A percentile compares a stretch with the other conserved stretches of the same genome.
Evolutionary conservation across 2,329 filamentous ascomycete genomes (phyloP).

Genomic region (Cucurbitaria berberidis): DNA sequence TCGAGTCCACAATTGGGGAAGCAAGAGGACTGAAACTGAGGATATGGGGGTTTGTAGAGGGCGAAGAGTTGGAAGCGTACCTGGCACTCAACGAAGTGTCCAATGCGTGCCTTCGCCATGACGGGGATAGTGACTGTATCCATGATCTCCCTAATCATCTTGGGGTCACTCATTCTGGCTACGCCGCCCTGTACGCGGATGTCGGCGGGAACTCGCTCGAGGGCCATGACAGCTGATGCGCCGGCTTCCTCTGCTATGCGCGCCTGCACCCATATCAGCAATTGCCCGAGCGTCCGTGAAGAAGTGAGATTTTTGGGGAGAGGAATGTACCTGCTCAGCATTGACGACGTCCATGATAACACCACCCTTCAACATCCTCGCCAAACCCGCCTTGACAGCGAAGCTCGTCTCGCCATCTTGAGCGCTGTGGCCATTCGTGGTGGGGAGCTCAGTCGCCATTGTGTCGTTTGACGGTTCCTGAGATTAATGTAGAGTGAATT

Average conservation of each 20-base stretch:
- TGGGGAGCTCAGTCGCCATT: constrained; percentile 58
- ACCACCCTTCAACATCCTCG: constrained; percentile 98
- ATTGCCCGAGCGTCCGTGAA: not conserved
- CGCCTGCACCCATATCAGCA: constrained; percentile 60
- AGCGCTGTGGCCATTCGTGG: constrained; percentile 51
- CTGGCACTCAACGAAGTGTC: constrained; percentile 97
- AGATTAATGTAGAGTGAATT: not conserved
- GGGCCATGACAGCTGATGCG: constrained; percentile 95
- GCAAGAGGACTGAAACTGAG: too few species aligned
- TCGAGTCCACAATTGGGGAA: too few species aligned
- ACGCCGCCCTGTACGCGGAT: constrained; percentile 93
- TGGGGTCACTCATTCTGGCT: constrained; percentile 93
- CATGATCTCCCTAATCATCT: constrained; percentile 96
- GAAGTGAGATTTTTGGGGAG: not conserved
- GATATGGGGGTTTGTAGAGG: too few species aligned
- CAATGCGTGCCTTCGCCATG: constrained; percentile 98
- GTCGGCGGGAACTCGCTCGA: constrained; percentile 96
- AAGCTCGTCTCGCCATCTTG: constrained; percentile 66
- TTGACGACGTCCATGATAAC: constrained; percentile 99
- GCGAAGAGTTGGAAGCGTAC: too few species aligned
- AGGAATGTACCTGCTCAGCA: constrained; percentile 70
- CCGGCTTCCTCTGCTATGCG: constrained; percentile 97
- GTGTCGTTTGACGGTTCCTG: constrained; percentile 11
- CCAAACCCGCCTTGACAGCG: constrained; percentile 91
- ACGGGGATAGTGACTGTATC: constrained; percentile 93